phyloP scores from a whole-genome alignment of 148 eudicot species.

The Pharnaceum exiguum region DNA sequence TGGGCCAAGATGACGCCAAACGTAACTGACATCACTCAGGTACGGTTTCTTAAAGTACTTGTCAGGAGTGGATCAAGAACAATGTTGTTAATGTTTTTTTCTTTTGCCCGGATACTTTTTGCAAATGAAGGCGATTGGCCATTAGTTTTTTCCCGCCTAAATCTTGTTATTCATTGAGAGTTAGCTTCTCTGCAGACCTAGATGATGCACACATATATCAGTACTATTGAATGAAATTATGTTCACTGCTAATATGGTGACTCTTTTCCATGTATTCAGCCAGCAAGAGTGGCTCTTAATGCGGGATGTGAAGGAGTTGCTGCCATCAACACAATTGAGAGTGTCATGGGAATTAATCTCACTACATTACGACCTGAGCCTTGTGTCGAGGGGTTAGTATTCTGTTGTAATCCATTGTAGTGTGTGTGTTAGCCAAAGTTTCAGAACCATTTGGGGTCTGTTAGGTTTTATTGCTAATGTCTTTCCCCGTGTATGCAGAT shows the following conservation, averaged over 20 bases:
- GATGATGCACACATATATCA: no score
- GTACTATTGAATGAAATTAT: not conserved
- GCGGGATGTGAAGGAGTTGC: constrained; percentile 94
- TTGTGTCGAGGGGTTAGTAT: constrained; percentile 92
- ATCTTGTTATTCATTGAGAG: no score
- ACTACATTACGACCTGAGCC: constrained; percentile 92
- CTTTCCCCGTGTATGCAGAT: constrained; percentile 48
- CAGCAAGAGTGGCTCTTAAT: constrained; percentile 76
- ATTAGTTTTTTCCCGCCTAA: no score
- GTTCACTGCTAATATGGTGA: not conserved
- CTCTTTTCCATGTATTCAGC: constrained; percentile 34
- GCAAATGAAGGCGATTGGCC: no score
- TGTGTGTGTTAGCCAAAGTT: no score
- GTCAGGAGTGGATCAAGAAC: no score
- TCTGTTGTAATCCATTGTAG: no score
- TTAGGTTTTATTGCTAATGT: no score
- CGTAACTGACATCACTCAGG: constrained; percentile 89
- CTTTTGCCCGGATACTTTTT: no score
- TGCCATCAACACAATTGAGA: constrained; percentile 92
- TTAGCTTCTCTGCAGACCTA: no score
- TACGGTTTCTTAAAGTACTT: constrained; percentile 30
- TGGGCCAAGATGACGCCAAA: constrained; percentile 99
- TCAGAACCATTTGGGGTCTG: no score
- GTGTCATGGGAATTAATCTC: constrained; percentile 98
- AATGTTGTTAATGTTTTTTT: no score